Base-by-base conservation (phyloP, 345 rosid species). In the Nasturtium officinale region DNA sequence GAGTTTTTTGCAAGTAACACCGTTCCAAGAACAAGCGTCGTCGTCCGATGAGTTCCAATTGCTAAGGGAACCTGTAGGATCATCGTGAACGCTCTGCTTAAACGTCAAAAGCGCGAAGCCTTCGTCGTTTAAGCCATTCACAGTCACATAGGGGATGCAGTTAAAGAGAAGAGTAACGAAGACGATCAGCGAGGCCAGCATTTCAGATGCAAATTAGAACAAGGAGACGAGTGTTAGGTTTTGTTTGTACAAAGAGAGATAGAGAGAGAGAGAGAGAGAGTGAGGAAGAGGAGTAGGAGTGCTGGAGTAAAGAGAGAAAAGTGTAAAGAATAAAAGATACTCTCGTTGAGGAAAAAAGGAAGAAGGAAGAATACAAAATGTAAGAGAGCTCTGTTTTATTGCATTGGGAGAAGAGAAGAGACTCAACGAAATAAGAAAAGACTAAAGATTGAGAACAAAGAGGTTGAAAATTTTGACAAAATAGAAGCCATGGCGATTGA, bases 11-110 rank as follows among this genome's bases (percentile, higher is more conserved):
- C 99, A 95, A 51, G 96, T 88, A 51, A 95, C 77, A 60, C 97
- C 98, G 82, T 92, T 91, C 99, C 98, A 95, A 0, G 89, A 85
- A 71, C 98, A 95, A 46, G 96, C 87, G 76, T 77, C 79, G 1
- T 77, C 82, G 78, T 87, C 84, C 2, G 92, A 92, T 47, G 87
- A 78, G 87, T 90, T 90, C 99, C 98, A 92, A 78, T 84, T 87
- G 64, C 68, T 83, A 8, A 95, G 77, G 43, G 90, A 86, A 77
- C 97, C 89, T 67, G 83, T 86, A 43, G 97, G 98, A 84, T 95
- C 99, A 10, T 78, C 73, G 57, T 69, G 67, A 15, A 90, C 79
- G 77, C 89, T 82, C 72, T 85, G 85, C 75, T 89, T 95, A 21
- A 92, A 83, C 10, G 91, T 85, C 46, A 95, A 74, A 77, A 95